Evolutionary conservation across 169 alveolate genomes (phyloP).

Genomic region (Plasmodium gonderi): DNA sequence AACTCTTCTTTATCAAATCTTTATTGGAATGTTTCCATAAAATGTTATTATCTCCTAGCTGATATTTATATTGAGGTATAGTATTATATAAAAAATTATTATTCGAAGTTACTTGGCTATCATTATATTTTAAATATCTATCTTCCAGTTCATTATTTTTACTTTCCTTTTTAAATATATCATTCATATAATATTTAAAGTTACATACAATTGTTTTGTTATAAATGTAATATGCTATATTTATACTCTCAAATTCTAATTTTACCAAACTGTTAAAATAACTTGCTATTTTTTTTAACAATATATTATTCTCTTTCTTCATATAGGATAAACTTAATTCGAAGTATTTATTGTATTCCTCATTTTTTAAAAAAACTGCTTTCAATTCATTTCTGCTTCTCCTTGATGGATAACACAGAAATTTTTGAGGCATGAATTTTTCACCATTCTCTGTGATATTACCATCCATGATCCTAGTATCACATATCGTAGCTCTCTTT

Average conservation of each 20-base stretch:
- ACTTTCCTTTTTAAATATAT: not conserved
- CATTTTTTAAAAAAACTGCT: constrained; percentile 15
- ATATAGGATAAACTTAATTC: not conserved
- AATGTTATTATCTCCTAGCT: not conserved
- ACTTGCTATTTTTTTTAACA: constrained; percentile 3
- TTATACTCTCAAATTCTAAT: constrained; percentile 8
- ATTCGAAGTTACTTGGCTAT: not conserved
- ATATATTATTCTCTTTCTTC: not conserved
- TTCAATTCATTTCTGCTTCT: not conserved
- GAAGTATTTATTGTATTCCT: constrained; percentile 12
- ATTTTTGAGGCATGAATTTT: constrained; percentile 1
- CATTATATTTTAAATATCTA: not conserved
- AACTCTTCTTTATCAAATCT: not conserved
- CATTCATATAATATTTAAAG: not conserved
- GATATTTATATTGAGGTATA: not conserved
- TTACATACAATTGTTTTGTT: constrained; percentile 25
- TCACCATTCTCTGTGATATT: not conserved
- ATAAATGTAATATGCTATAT: constrained; percentile 27
- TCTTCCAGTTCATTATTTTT: constrained; percentile 7
- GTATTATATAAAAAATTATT: constrained; percentile 1
- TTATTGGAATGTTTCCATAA: constrained; percentile 49
- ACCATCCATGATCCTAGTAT: not conserved
- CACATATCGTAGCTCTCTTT: constrained; percentile 6
- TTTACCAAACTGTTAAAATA: constrained; percentile 8
- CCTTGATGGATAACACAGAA: constrained; percentile 29